Percentiles rank a stretch among this genome's conserved stretches.
Conservation (phyloP, 2,329 filamentous ascomycete species). For the Ceratocystis lukuohia region DNA sequence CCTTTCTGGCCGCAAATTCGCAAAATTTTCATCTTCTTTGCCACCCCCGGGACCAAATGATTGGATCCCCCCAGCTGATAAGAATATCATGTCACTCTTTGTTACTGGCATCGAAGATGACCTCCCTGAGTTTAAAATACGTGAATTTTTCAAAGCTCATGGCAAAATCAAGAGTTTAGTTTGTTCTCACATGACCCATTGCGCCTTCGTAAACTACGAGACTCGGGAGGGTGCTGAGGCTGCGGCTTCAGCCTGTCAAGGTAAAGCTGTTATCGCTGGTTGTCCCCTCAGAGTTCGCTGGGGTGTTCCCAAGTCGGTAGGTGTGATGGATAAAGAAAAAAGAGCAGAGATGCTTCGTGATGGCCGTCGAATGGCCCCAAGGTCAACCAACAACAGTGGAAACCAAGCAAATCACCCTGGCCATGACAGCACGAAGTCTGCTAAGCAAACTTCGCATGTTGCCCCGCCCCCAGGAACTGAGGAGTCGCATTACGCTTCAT, state of each 20-base stretch:
- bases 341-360: conserved; percentile 68
- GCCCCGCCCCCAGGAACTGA: conserved; percentile 67
- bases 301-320: conserved; percentile 84
- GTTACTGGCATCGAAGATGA: conserved; percentile 94
- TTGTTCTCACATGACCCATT: conserved; percentile 94
- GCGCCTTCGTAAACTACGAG: conserved; percentile 90
- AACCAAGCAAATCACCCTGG: not conserved
- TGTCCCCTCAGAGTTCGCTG: conserved; percentile 83
- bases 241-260: conserved; percentile 73
- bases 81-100: conserved; percentile 83
- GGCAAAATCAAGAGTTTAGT: conserved; percentile 86
- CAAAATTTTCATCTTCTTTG: conserved; percentile 29
- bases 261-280: conserved; percentile 76
- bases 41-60: conserved; percentile 59
- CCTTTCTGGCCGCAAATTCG: conserved; percentile 32
- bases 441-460: conserved; percentile 22
- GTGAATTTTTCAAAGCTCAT: conserved; percentile 77
- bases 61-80: conserved; percentile 70
- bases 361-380: conserved; percentile 30
- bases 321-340: conserved; percentile 80
- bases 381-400: not conserved
- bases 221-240: conserved; percentile 72
- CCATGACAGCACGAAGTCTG: not conserved
- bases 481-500: conserved; percentile 69
- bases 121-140: conserved; percentile 78